Base-by-base conservation (phyloP, 2,329 filamentous ascomycete genomes). In the Aspergillus sclerotialis region DNA sequence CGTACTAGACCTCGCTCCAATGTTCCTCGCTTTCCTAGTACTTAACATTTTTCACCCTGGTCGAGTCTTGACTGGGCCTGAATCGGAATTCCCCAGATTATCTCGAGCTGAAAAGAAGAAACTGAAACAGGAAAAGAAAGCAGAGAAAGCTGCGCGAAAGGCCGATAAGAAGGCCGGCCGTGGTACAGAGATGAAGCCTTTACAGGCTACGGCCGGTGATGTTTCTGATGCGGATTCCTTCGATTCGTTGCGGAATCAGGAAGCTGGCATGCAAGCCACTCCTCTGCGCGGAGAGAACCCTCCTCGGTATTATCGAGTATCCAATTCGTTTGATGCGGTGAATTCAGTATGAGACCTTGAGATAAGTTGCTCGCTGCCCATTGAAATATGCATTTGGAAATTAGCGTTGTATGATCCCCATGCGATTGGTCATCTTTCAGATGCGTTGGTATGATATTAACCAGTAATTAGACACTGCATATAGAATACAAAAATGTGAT, bases 31-130 rank as follows among this genome's bases (percentile, higher is more conserved):
- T 1, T 39, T 64, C 7, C 24, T 56, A 0, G 36, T 58, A 7
- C 53, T 65, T 26, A 64, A 61, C 39, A 30, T 63, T 18, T 36
- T 58, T 2, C 57, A 67, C 36, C 64, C 64, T 0, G 63, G 63
- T 2, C 40, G 43, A 4, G 37, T 52, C 5, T 46, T 63, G 35
- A 40, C 44, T 3, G 70, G 73, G 0, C 56, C 62, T 3, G 60
- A 66, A 19, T 62, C 65, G 36, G 64, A 71, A 37, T 68, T 75
- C 37, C 66, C 66, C 1, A 55, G 52, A 23, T 32, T 59, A 12
- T 63, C 51, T 17, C 56, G 67, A 18, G 56, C 57, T 39, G 61
- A 72, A 45, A 70, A 68, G 53, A 73, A 70, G 49, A 55, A 53
- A 4, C 33, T 46, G 4, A 56, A 63, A 26, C 60, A 50, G 36